Base-by-base conservation (phyloP, 2,329 filamentous ascomycete species). In the Botryotinia calthae region DNA sequence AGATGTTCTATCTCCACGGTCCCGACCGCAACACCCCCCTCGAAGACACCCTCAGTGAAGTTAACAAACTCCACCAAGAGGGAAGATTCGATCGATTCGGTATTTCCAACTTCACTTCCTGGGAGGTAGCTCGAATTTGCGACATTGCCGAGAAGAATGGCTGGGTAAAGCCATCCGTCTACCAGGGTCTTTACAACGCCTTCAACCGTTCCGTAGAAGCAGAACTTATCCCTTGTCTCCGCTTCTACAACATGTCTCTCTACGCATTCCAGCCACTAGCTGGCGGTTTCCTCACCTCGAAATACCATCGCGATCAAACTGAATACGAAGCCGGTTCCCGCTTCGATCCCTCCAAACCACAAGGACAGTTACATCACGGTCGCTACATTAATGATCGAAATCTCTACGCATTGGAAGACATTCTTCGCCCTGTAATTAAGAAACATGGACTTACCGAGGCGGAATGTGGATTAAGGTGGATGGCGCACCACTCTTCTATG, bases 391-490 rank as follows among this genome's bases (percentile, higher is more conserved):
- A 87, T 74, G 87, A 90, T 75, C 82, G 84, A 0, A 89, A 86
- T 3, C 91, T 91, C 77, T 85, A 90, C 71, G 92, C 93, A 1
- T 83, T 96, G 63, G 65, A 68, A 42, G 84, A 87, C 73, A 82
- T 91, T 64, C 87, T 96, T 75, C 91, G 94, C 82, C 83, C 86
- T 4, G 91, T 90, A 1, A 87, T 89, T 1, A 83, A 89, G 77
- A 91, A 92, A 82, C 86, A 93, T 79, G 87, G 86, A 1, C 80
- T 95, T 76, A 90, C 88, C 4, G 82, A 93, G 80, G 86, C 94
- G 64, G 93, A 96, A 83, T 89, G 87, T 25, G 92, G 92, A 1
- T 84, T 95, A 79, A 86, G 93, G 69, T 95, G 93, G 92, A 81
- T 87, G 70, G 86, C 88, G 66, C 91, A 95, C 80, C 93, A 95